These are phyloP conservation scores for Tritrichomonas musculus DNA, from an alignment of 208 protist species.

Conservation along the genomic window DNA sequence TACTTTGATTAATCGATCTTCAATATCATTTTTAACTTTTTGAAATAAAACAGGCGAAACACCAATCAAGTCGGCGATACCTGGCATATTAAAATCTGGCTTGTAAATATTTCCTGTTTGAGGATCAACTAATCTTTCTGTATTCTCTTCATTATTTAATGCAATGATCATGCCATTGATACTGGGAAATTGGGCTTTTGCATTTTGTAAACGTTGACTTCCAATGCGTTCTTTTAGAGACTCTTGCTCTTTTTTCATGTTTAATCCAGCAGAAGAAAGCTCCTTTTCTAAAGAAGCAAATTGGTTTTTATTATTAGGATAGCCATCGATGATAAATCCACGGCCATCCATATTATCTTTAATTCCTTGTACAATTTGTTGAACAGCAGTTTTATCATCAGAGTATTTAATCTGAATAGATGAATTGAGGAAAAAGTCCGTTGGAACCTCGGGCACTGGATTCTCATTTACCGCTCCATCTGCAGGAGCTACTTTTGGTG, in stretches of 20 bases:
- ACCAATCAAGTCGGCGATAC: neutral
- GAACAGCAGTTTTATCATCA: neutral
- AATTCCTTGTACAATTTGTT: neutral
- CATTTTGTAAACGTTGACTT: no score
- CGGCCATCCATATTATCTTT: neutral
- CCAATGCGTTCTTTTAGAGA: neutral
- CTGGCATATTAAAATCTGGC: neutral
- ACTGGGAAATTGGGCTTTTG: no score
- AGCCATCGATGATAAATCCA: neutral
- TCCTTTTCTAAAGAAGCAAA: neutral
- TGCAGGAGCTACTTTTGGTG: no score
- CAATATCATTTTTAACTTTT: neutral
- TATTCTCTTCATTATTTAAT: neutral
- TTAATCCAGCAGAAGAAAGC: neutral
- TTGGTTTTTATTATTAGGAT: neutral
- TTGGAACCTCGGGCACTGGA: neutral
- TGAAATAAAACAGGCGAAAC: neutral
- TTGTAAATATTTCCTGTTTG: neutral
- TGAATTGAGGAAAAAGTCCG: no score
- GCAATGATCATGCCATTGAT: neutral
- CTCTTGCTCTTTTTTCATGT: neutral
- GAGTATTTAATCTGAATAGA: neutral
- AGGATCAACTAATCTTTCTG: neutral
- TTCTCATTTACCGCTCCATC: neutral
- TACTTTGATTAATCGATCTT: neutral